Base-by-base conservation (phyloP, 495 filamentous ascomycete genomes). In the Tuber melanosporum region DNA sequence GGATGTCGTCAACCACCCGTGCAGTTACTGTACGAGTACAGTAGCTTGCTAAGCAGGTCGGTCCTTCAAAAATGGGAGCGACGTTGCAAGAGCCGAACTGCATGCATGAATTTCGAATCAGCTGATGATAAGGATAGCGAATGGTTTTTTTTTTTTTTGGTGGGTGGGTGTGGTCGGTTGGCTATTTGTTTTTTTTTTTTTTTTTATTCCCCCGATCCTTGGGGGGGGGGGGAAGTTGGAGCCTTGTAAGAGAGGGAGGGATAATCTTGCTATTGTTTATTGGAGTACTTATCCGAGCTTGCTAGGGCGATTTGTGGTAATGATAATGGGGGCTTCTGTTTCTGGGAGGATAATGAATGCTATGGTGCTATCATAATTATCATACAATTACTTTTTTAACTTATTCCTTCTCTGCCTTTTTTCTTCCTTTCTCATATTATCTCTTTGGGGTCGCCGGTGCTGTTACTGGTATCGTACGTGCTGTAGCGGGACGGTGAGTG, bases 91-190 rank as follows among this genome's bases (percentile, higher is more conserved):
- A 73, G 77, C 74, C 77, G 78, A 76, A 71, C 78, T 80, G 78
- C 78, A 80, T 80, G 78, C 78, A 80, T 80, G 78, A 80, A 71
- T 80, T 73, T 76, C 71, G 71, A 80, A 80, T 80, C 78, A 80
- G 78, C 78, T 80, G 78, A 80, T 80, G 78, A 80, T 80, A 80
- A 80, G 77, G 78, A 79, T 79, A 80, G 77, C 73, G 73, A 80
- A 78, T 76, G 76, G 73, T 32, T 32, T 32, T 32, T 32, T 32
- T 32, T 17, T 36, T 52, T 66, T 36, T 26, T 36, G 26, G 57
- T 66, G 26, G n/a, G 26, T 46, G 44, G 57, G 57, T 62, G 57
- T 2, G 45, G 45, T 46, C 17, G 57, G 57, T 62, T 62, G n/a
- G 26, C 15, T 32, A 66, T 66, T 36, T 36, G 32, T 66, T 57